Percentiles rank a stretch among this genome's conserved stretches.
These are phyloP conservation scores for Clonostachys chloroleuca DNA, from an alignment of 2,329 filamentous ascomycete genomes.

Conservation along the genomic window DNA sequence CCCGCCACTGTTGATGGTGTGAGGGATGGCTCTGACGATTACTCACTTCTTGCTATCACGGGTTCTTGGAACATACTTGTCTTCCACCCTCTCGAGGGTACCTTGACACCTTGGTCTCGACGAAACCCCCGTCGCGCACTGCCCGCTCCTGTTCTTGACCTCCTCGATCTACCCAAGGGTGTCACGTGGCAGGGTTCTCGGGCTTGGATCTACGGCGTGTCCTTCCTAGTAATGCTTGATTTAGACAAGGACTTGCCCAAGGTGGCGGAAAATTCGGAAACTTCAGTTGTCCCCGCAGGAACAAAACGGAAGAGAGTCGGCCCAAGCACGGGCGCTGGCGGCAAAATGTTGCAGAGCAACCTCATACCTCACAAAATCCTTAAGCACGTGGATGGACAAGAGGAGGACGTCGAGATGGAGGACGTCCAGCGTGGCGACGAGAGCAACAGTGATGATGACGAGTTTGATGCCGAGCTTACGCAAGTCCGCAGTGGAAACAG, in stretches of 20 bases:
- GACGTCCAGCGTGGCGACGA: constrained; percentile 26
- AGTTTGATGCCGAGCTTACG: constrained; percentile 24
- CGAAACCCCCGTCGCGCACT: constrained; percentile 74
- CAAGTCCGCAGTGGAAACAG: constrained; percentile 19
- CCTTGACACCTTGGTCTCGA: constrained; percentile 79
- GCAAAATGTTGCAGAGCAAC: constrained; percentile 41
- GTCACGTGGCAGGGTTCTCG: constrained; percentile 77
- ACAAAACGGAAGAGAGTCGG: constrained; percentile 49
- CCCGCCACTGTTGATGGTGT: constrained; percentile 21
- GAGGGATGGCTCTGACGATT: constrained; percentile 27
- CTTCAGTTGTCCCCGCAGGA: constrained; percentile 19
- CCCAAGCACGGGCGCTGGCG: constrained; percentile 45
- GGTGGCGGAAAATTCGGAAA: constrained; percentile 16
- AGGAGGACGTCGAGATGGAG: constrained; percentile 30
- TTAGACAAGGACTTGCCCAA: constrained; percentile 62
- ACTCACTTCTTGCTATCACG: constrained; percentile 48
- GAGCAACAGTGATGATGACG: constrained; percentile 29
- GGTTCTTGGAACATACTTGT: constrained; percentile 64
- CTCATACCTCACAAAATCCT: constrained; percentile 38
- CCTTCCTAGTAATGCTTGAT: constrained; percentile 92
- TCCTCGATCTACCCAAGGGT: constrained; percentile 78
- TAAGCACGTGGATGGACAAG: constrained; percentile 32
- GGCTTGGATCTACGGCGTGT: constrained; percentile 82
- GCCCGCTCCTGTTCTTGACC: constrained; percentile 67
- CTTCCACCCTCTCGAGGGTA: constrained; percentile 74